Evolutionary conservation across 768 basidiomycete species (phyloP), one percentile per base, ranked within the genome.

Genomic region (Tulasnella sp.): DNA sequence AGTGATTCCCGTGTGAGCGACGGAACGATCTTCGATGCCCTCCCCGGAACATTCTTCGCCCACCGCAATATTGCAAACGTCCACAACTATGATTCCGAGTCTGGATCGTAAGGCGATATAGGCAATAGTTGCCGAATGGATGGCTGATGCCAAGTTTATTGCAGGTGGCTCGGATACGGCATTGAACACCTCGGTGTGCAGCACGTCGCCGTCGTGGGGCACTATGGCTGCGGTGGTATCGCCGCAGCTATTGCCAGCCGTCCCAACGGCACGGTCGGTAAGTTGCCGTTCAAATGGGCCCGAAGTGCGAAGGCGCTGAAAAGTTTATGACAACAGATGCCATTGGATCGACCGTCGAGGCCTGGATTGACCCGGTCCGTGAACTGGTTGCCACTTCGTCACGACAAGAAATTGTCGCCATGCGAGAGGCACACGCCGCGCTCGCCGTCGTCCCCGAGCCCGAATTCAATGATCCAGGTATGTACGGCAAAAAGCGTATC

Each of bases 221-320:
- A 60, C 45, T 57, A 56, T 31, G 59, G 59, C 2, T 60, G 59
- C 27, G 59, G 59, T 17, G 59, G 59, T 9, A 45, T 60, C 27
- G 59, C 59, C 14, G 59, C 53, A 14, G 25, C 57, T 37, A 60
- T 60, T 48, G n/a, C n/a, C n/a, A n/a, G n/a, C n/a, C 48, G 43
- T 17, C 21, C 52, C 31, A 34, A 34, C n/a, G 36, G 19, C 6
- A 34, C 23, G 6, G 32, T 37, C 41, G 54, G n/a, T n/a, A n/a
- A n/a, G n/a, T n/a, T n/a, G n/a, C n/a, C n/a, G n/a, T n/a, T n/a
- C n/a, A n/a, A n/a, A n/a, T n/a, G n/a, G n/a, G n/a, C n/a, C n/a
- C n/a, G n/a, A n/a, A n/a, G n/a, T n/a, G n/a, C n/a, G n/a, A n/a
- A n/a, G n/a, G n/a, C n/a, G n/a, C n/a, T n/a, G n/a, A n/a, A n/a